These are phyloP conservation scores for Marasmius tenuissimus DNA, from an alignment of 1,284 basidiomycete species.

Conservation along the genomic window DNA sequence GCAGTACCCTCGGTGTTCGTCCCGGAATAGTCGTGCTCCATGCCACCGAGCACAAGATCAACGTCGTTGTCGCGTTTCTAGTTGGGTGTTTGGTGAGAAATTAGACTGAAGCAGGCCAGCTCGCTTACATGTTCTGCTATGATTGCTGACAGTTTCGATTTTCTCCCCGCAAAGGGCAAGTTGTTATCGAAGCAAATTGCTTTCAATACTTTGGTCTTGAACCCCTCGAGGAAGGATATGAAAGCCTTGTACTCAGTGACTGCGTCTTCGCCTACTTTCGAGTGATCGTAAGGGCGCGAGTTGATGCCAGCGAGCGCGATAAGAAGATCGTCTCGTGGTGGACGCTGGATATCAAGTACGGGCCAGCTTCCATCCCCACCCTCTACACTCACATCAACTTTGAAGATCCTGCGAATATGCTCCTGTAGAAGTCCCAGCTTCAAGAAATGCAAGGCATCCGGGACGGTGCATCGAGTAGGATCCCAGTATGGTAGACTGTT, in stretches of 20 bases:
- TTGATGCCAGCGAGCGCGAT: not conserved
- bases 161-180: constrained; percentile 2
- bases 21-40: too few relatives aligned
- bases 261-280: not conserved
- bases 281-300: not conserved
- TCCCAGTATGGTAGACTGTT: constrained; percentile 33
- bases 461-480: constrained; percentile 25
- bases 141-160: not conserved
- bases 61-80: too few relatives aligned
- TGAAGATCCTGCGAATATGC: constrained; percentile 26
- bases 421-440: constrained; percentile 27
- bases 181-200: constrained; percentile 1
- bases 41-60: too few relatives aligned
- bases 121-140: not conserved
- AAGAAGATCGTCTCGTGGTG: not conserved
- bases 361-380: constrained; percentile 18
- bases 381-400: constrained; percentile 21
- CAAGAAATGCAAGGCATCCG: constrained; percentile 36
- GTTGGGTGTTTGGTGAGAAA: too few relatives aligned
- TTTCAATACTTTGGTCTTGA: not conserved
- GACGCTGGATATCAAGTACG: not conserved
- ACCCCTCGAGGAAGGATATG: not conserved
- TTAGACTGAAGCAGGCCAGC: not conserved
- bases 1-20: too few relatives aligned
- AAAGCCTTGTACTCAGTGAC: not conserved